These are phyloP conservation scores for Exophiala alcalophila DNA, from an alignment of 2,329 filamentous ascomycete species.

Conservation along the genomic window DNA sequence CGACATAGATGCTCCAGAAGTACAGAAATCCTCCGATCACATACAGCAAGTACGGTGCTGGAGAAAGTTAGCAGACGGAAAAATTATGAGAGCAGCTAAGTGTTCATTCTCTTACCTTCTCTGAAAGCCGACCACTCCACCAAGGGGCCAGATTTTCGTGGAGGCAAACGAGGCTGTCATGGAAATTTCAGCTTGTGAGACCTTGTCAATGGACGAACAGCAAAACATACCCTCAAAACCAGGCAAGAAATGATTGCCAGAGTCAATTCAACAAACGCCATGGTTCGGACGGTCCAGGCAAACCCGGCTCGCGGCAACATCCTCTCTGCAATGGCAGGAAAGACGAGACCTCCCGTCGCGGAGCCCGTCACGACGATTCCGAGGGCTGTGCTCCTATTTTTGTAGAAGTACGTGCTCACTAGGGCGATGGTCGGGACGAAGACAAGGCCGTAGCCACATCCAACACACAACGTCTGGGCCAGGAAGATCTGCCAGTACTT, in stretches of 20 bases:
- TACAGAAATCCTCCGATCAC: constrained; percentile 44
- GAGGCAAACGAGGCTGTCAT: constrained; percentile 48
- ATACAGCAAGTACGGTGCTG: constrained; percentile 46
- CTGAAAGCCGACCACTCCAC: constrained; percentile 53
- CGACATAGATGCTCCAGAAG: constrained; percentile 55
- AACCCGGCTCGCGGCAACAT: constrained; percentile 62
- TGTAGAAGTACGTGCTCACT: constrained; percentile 60
- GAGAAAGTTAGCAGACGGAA: constrained; percentile 1
- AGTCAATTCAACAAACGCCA: constrained; percentile 58
- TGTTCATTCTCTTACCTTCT: too few relatives aligned
- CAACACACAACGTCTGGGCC: constrained; percentile 56
- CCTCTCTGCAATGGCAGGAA: constrained; percentile 56
- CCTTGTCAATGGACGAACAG: neutral
- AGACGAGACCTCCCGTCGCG: constrained; percentile 61
- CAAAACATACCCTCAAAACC: constrained; percentile 46
- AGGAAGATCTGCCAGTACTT: constrained; percentile 51
- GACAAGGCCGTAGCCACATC: constrained; percentile 54
- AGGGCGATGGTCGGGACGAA: constrained; percentile 55
- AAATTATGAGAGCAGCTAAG: too few relatives aligned
- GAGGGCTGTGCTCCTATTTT: constrained; percentile 56
- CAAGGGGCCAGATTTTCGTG: constrained; percentile 50
- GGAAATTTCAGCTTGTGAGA: constrained; percentile 33
- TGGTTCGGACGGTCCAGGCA: constrained; percentile 59
- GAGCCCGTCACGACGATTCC: constrained; percentile 60
- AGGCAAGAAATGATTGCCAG: constrained; percentile 39